Evolutionary conservation across 768 basidiomycete genomes (phyloP), one percentile per base, ranked within the genome.

Genomic region (Ephemerocybe angulata): DNA sequence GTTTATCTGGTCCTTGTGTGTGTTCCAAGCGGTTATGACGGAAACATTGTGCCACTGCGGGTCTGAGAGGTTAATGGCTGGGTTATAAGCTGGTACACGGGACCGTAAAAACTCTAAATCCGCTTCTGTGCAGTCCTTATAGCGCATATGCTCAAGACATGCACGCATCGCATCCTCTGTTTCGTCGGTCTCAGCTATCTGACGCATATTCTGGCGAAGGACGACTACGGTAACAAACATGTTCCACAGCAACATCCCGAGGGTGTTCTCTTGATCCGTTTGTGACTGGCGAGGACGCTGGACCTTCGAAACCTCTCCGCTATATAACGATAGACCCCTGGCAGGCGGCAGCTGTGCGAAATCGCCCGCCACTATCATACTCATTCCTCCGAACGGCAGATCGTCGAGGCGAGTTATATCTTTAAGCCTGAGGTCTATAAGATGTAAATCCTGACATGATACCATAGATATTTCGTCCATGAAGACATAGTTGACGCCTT

Each of bases 381-480:
- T 73, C 7, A 70, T 56, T 1, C 73, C 71, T 17, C 71, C 73
- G 61, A 74, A 74, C 11, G 70, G 61, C 5, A 42, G 24, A 17
- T 60, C 50, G 3, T 52, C 5, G 6, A 52, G 48, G 19, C 61
- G 55, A 17, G 62, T 58, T 2, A 65, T 58, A 19, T 52, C 54
- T 17, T 61, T 55, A 17, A 72, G 56, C n/a, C 58, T 58, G 1
- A 58, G 56, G 58, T 64, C 63, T 1, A 75, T 73, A 1, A 49
- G 51, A 53, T 70, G 68, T 30, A 75, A 37, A 31, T 69, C 66
- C n/a, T 47, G 19, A 44, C 70, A 71, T 1, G 65, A 65, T 0
- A 76, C 35, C 77, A 78, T 78, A 0, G 74, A 76, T 0, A 76
- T 63, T 53, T 77, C 74, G 65, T 77, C 72, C 8, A 75, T 50